phyloP scores from a whole-genome alignment of 257 asterid species.

The Solanum tarijense region DNA sequence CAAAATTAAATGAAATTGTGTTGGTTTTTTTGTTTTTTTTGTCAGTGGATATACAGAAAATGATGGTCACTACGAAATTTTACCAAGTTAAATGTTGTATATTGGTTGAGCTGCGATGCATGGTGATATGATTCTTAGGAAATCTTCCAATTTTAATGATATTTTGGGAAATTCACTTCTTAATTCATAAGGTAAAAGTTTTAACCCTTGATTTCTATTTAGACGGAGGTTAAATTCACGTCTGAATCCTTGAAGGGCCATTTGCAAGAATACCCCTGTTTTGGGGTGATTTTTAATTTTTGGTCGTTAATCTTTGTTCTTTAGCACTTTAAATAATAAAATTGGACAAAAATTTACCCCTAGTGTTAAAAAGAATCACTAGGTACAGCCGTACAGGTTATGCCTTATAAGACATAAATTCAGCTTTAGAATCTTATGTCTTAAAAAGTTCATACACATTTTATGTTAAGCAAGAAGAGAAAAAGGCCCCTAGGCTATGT shows the following conservation, averaged over 20 bases:
- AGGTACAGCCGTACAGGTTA: not conserved
- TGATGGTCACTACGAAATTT: not conserved
- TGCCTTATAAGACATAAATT: not conserved
- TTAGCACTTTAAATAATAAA: not conserved
- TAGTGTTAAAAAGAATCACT: too few species aligned
- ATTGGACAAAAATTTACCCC: not conserved
- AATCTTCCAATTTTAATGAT: not conserved
- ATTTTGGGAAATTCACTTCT: not conserved
- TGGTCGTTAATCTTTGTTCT: not conserved
- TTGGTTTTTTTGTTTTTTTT: not conserved
- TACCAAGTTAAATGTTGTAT: not conserved
- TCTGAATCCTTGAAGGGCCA: not conserved
- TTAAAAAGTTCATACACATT: not conserved
- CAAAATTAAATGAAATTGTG: not conserved
- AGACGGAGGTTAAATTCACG: not conserved
- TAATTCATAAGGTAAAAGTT: not conserved
- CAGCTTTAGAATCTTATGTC: not conserved
- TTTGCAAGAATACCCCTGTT: not conserved
- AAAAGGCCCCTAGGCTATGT: not conserved
- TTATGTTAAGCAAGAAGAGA: not conserved
- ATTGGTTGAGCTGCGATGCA: not conserved
- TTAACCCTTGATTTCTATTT: not conserved
- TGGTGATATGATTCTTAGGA: not conserved
- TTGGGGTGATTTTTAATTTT: not conserved
- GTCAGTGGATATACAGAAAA: too few species aligned